phyloP scores from a whole-genome alignment of 1,284 basidiomycete species.

The Boletus hoseneyae region DNA sequence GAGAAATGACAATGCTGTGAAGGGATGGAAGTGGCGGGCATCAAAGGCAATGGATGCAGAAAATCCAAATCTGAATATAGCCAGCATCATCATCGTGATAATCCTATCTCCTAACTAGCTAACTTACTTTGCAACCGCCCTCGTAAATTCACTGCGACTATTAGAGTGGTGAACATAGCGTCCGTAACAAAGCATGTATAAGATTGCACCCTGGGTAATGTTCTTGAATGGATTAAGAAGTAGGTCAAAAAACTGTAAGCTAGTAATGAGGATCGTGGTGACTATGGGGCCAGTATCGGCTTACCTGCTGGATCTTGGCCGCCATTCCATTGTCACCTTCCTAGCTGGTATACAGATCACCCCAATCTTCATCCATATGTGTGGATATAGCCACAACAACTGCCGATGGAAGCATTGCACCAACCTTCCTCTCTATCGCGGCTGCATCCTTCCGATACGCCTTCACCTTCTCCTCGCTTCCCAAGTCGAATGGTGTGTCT shows the following conservation, averaged over 20 bases:
- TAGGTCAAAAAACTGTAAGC: background rate
- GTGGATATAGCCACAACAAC: background rate
- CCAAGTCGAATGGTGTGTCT: no score
- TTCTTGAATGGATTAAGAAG: background rate
- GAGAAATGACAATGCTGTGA: background rate
- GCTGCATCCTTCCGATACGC: background rate
- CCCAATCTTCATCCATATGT: background rate
- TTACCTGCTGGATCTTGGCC: background rate
- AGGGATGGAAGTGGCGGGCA: background rate
- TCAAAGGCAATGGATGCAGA: background rate
- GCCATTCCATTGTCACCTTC: background rate
- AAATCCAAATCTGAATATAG: background rate
- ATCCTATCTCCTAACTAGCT: background rate
- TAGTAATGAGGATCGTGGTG: background rate
- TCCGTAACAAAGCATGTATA: conserved; percentile 1
- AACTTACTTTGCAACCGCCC: background rate
- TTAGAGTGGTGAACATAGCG: background rate
- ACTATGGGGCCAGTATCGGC: background rate
- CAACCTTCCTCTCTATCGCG: background rate
- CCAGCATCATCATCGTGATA: background rate
- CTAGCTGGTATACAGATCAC: background rate
- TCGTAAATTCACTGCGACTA: background rate
- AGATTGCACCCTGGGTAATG: background rate
- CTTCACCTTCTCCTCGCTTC: no score
- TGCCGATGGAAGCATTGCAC: background rate